Base-by-base conservation (phyloP, 75 land plant genomes). In the Pinus albicaulis region DNA sequence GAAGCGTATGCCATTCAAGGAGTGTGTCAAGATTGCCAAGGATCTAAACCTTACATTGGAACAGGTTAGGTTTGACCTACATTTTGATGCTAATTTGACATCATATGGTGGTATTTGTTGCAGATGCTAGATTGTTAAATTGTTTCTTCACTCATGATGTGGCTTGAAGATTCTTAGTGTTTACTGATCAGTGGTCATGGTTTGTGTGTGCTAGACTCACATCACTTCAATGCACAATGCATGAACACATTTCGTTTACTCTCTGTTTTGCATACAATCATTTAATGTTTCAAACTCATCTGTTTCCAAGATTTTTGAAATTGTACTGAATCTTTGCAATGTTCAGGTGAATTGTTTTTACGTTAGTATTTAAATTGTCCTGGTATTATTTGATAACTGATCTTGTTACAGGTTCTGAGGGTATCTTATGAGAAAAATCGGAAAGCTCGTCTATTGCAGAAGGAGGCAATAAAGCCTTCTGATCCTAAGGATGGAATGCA, bases 21-120 rank as follows among this genome's bases (percentile, higher is more conserved):
- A 98, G 14, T 95, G 98, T 85, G 86, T 76, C 22, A 74, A 76
- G 65, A 92, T 95, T 77, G 96, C 99, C 22, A 85, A 89, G 76
- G 96, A 98, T 57, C 86, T 98, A 55, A 87, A 88, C 78, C 84
- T 98, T 71, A 77, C 91, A 23, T 82, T 93, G 58, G 96, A 91
- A 78, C 99, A 98, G 98, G 99, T 97, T 44, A 25, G 16, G 10
- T 41, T 68, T 68, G 31, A 68, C 71, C 4, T 68, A 41, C 24
- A 41, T 68, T 6, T 2, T 63, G 17, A 31, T 31, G 38, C 19
- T 16, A 31, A 64, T 34, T 31, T 36, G 17, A 34, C 38, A 64
- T 64, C 19, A 64, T 34, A 4, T 17, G 19, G 1, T 64, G 8
- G 41, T 28, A 41, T 64, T 34, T 34, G 16, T 64, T 64, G 16